Conservation (phyloP, 371 early-diverging fungal genomes). For the Catenaria anguillulae region DNA sequence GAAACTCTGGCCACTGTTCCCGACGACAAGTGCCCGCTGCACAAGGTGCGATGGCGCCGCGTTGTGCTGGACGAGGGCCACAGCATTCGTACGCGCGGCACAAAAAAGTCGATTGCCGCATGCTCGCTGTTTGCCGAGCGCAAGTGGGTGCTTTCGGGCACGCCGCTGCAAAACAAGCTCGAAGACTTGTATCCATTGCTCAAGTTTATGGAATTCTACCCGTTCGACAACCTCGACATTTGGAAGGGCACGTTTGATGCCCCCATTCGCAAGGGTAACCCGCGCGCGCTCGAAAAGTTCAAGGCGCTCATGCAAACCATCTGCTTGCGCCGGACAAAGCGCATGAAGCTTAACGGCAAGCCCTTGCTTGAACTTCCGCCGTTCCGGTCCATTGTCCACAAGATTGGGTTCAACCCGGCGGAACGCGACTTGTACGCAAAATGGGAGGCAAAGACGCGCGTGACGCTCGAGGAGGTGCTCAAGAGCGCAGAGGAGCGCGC, state of each 20-base stretch:
- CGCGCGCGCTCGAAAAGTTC: neutral
- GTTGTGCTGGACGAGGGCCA: slow-evolving; percentile 7
- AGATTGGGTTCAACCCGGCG: neutral
- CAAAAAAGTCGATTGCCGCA: neutral
- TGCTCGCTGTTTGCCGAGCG: neutral
- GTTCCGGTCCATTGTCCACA: neutral
- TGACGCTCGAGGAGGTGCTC: neutral
- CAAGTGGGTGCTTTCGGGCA: slow-evolving; percentile 6
- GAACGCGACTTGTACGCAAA: neutral
- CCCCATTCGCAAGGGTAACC: neutral
- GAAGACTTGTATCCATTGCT: neutral
- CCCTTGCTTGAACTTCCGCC: neutral
- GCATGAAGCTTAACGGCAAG: slow-evolving; percentile 1
- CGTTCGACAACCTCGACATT: neutral
- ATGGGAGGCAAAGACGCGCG: slow-evolving; percentile 1
- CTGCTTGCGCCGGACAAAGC: slow-evolving; percentile 2
- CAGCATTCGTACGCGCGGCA: neutral
- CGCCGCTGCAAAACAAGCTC: slow-evolving; percentile 6
- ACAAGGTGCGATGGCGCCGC: slow-evolving; percentile 1
- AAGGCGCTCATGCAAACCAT: neutral
- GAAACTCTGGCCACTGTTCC: neutral
- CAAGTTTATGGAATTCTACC: neutral
- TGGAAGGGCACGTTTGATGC: neutral
- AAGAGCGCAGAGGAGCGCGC: neutral
- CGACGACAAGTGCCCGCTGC: neutral